Percentiles rank a stretch among this genome's conserved stretches.
phyloP scores from a whole-genome alignment of 192 early-diverging fungal species.

The Umbelopsis sp. region DNA sequence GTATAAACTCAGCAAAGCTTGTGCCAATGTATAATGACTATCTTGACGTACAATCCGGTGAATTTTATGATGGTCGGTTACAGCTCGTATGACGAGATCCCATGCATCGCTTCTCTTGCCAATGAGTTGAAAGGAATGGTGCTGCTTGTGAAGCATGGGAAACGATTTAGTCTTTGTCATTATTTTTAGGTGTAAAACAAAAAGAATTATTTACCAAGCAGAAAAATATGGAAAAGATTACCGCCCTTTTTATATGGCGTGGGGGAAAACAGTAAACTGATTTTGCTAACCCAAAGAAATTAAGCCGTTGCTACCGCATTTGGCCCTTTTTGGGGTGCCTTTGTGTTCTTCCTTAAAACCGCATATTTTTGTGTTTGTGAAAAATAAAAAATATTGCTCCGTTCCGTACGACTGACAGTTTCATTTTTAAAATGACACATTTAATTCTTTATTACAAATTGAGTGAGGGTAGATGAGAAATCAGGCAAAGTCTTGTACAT shows the following conservation, averaged over 20 bases:
- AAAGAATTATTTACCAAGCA: background rate
- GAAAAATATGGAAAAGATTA: background rate
- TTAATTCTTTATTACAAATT: no score
- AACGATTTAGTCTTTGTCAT: background rate
- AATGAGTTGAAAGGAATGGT: background rate
- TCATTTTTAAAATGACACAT: no score
- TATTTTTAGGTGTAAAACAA: background rate
- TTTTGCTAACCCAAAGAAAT: background rate
- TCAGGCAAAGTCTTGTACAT: background rate
- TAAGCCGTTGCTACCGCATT: background rate
- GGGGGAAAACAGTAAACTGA: background rate
- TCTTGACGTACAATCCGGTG: background rate
- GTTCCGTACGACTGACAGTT: no score
- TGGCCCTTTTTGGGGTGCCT: no score
- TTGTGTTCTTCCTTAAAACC: no score
- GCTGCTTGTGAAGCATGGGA: background rate
- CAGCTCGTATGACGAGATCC: background rate
- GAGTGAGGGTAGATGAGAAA: background rate
- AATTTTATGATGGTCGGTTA: conserved; percentile 9
- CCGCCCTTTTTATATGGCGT: background rate
- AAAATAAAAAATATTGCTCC: background rate
- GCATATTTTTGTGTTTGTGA: background rate
- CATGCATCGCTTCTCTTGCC: background rate
- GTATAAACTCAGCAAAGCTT: conserved; percentile 8
- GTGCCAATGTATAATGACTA: background rate